Base-by-base conservation (phyloP, 345 rosid species). In the Eucalyptus cloeziana region DNA sequence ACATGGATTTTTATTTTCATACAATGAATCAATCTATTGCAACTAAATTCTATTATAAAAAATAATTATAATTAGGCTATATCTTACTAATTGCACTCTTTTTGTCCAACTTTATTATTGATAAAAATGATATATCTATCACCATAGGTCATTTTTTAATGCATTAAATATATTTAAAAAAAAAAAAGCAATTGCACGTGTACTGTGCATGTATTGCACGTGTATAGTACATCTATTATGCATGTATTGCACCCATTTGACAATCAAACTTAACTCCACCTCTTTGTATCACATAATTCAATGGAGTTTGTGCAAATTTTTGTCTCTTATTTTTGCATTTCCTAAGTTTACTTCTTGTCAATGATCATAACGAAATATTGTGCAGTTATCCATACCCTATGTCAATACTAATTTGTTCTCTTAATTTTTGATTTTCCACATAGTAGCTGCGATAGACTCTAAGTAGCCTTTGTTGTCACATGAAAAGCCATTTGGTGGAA, bases 401-500 rank as follows among this genome's bases (percentile, higher is more conserved):
- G 58, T 52, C 58, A 52, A 52, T 52, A 52, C 58, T 52, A 19
- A 52, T 52, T 52, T 79, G 43, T 27, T 51, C 30, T 31, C 45
- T 27, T 31, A 10, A 54, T 31, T 45, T 79, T 37, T 12, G 45
- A 40, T 47, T 33, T 69, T 88, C 21, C 62, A 51, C 19, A 17
- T 76, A 37, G 49, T 92, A 96, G 99, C 94, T 56, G 11, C 25
- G 24, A 56, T 56, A 22, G 27, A 56, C 27, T 56, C 12, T 54
- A 8, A 56, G 62, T 10, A 56, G 27, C 27, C 8, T 56, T 22
- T 64, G 37, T 64, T 30, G 33, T 64, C 19, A 64, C 5, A 9
- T n/a, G 19, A 64, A n/a, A 15, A 14, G 76, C 3, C 37, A 3
- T 64, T 64, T 64, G 37, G 37, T 13, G 37, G 10, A n/a, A 10